These are phyloP conservation scores for Polygonum aviculare DNA, from an alignment of 148 eudicot species.

Conservation along the genomic window DNA sequence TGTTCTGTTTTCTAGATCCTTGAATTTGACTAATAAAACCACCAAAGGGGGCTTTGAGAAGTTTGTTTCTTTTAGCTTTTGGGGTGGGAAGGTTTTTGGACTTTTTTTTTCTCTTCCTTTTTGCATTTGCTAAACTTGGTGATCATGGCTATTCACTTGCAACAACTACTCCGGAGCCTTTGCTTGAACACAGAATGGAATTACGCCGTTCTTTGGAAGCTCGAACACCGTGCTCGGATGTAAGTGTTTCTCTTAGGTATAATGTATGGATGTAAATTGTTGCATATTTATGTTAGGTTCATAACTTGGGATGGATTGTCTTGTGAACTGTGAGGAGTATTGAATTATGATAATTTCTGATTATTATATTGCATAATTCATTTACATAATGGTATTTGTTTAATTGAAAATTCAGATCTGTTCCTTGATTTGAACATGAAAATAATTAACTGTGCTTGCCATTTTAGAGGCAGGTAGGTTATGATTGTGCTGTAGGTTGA, in stretches of 20 bases:
- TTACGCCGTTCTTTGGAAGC: slow-evolving; percentile 86
- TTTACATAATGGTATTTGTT: background rate
- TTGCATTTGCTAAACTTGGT: slow-evolving; percentile 27
- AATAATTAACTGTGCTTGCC: background rate
- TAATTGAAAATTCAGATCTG: background rate
- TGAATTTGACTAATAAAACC: slow-evolving; percentile 25
- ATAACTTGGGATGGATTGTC: slow-evolving; percentile 3
- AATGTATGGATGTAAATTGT: background rate
- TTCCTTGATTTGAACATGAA: slow-evolving; percentile 1
- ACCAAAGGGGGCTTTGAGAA: slow-evolving; percentile 14
- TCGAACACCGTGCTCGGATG: slow-evolving; percentile 66
- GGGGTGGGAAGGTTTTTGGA: slow-evolving; percentile 31
- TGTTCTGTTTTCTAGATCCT: slow-evolving; percentile 30
- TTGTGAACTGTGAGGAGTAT: background rate
- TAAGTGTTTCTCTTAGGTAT: slow-evolving; percentile 27
- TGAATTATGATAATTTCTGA: background rate
- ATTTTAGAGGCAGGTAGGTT: background rate
- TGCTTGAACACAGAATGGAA: slow-evolving; percentile 65
- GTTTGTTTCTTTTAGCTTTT: slow-evolving; percentile 21
- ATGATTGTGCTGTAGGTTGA: background rate
- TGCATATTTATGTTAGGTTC: background rate
- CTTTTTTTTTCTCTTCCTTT: slow-evolving; percentile 4
- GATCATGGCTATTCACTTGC: slow-evolving; percentile 64
- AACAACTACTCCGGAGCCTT: slow-evolving; percentile 54
- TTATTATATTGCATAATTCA: background rate